These are phyloP conservation scores for Coccinonectria pachysandricola DNA, from an alignment of 2,329 filamentous ascomycete genomes.

Conservation along the genomic window DNA sequence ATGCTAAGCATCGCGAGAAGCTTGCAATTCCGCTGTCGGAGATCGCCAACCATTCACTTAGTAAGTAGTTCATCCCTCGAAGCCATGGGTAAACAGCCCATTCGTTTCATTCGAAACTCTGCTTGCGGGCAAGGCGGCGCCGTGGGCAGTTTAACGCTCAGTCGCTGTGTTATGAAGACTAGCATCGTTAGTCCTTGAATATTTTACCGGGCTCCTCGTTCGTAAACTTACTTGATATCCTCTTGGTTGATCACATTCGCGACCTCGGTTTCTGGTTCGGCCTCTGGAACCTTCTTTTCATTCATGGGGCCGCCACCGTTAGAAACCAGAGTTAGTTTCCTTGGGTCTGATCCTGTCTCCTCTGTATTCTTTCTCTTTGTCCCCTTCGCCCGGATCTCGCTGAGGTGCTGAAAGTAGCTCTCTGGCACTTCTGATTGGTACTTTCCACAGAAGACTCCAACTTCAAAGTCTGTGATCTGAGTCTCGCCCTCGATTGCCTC, in stretches of 20 bases:
- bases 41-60: no score
- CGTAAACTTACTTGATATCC: slow-evolving; percentile 25
- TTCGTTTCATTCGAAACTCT: no score
- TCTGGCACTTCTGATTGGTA: slow-evolving; percentile 74
- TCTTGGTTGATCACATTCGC: slow-evolving; percentile 14
- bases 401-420: slow-evolving; percentile 74
- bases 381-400: slow-evolving; percentile 59
- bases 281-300: neutral
- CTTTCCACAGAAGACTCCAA: slow-evolving; percentile 82
- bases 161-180: no score
- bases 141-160: no score
- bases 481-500: slow-evolving; percentile 53
- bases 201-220: no score
- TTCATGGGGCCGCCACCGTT: slow-evolving; percentile 40
- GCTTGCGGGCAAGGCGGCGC: no score
- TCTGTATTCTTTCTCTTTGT: slow-evolving; percentile 5
- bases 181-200: no score
- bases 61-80: no score
- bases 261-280: slow-evolving; percentile 1
- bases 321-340: slow-evolving; percentile 10
- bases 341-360: slow-evolving; percentile 1
- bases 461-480: slow-evolving; percentile 59
- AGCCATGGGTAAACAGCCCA: no score
- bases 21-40: no score
- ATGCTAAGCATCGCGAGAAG: no score